Conservation (phyloP, 2,329 filamentous ascomycete species). For the Alternaria alternata region DNA sequence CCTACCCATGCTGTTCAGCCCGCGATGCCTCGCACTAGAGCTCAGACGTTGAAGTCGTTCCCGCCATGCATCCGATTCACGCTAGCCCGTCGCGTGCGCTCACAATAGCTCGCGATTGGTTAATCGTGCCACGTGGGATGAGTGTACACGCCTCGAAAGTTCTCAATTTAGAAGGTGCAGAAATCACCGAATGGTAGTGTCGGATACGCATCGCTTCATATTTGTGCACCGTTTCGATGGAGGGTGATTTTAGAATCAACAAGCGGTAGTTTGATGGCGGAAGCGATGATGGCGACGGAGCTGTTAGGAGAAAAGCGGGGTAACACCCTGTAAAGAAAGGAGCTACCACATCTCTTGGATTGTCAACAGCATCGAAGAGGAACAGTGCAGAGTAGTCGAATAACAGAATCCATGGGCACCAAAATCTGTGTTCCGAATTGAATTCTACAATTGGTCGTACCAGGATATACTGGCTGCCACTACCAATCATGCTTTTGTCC, state of each 20-base stretch:
- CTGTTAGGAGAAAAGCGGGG: background rate
- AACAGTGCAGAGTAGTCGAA: background rate
- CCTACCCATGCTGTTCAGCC: slow-evolving; percentile 8
- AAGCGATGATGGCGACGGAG: background rate
- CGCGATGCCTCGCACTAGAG: slow-evolving; percentile 14
- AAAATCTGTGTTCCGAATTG: background rate
- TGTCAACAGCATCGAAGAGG: background rate
- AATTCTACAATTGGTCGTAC: background rate
- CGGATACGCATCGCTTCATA: background rate
- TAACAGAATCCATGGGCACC: no score
- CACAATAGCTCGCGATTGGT: slow-evolving; percentile 19
- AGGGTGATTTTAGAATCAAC: background rate
- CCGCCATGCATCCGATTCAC: background rate
- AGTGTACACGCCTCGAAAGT: background rate
- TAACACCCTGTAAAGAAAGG: background rate
- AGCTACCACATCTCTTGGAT: background rate
- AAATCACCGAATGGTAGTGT: background rate
- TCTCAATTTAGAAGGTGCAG: slow-evolving; percentile 1
- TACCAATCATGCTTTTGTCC: slow-evolving; percentile 33
- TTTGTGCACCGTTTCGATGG: background rate
- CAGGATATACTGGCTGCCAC: background rate
- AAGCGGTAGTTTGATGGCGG: background rate
- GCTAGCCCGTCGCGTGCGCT: slow-evolving; percentile 22
- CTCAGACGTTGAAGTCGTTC: slow-evolving; percentile 12
- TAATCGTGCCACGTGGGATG: background rate